Conservation (phyloP, 2,329 filamentous ascomycete species). For the Pseudocercospora pini-densiflorae region DNA sequence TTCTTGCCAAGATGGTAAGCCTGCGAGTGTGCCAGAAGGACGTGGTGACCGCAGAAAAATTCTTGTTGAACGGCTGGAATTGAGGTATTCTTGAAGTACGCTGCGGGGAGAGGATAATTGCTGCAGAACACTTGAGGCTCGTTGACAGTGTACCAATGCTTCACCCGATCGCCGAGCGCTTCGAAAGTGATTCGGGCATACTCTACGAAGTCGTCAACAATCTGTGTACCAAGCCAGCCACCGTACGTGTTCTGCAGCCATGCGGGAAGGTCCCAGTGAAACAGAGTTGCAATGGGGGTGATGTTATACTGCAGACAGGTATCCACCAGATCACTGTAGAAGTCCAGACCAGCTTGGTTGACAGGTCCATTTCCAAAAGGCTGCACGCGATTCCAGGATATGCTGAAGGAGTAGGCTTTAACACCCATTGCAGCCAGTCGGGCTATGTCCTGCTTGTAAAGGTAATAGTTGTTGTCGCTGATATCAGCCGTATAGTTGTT, state of each 20-base stretch:
- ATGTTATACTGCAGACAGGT: constrained; percentile 47
- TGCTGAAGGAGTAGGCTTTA: constrained; percentile 47
- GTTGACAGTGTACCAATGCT: constrained; percentile 48
- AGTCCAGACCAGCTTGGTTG: constrained; percentile 52
- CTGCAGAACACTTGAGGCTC: constrained; percentile 44
- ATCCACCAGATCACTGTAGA: constrained; percentile 55
- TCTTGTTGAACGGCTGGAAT: constrained; percentile 46
- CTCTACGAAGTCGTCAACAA: constrained; percentile 44
- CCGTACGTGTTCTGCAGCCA: constrained; percentile 39
- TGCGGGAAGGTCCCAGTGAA: constrained; percentile 47
- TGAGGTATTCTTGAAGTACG: constrained; percentile 44
- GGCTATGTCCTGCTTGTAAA: constrained; percentile 46
- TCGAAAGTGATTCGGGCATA: constrained; percentile 46
- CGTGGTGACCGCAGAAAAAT: constrained; percentile 46
- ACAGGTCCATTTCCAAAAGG: constrained; percentile 54
- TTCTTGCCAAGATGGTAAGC: constrained; percentile 44
- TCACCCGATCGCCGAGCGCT: constrained; percentile 45
- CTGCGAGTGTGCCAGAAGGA: constrained; percentile 45
- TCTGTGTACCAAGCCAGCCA: constrained; percentile 44
- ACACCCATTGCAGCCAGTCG: constrained; percentile 46
- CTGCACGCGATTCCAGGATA: constrained; percentile 55
- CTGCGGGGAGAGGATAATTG: constrained; percentile 38
- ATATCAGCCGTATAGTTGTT: constrained; percentile 47
- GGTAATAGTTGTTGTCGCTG: constrained; percentile 44
- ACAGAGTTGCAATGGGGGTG: constrained; percentile 51